A percentile compares a stretch with the other conserved stretches of the same genome.
phyloP scores from a whole-genome alignment of 164 flowering plant species.

The Macadamia integrifolia region DNA sequence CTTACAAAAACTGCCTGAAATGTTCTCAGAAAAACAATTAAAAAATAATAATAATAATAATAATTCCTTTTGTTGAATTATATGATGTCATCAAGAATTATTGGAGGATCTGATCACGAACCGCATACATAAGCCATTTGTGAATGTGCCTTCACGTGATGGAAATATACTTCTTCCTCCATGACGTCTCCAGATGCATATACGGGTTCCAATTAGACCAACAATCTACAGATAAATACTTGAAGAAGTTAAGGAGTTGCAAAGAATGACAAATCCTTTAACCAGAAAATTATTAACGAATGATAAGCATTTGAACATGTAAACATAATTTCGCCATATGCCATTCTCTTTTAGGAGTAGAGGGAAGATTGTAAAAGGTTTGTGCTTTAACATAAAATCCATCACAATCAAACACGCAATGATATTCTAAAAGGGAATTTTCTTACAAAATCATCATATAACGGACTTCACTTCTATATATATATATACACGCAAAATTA shows the following conservation, averaged over 20 bases:
- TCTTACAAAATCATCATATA: background rate
- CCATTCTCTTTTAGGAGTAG: too few relatives aligned
- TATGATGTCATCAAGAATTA: background rate
- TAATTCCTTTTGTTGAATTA: background rate
- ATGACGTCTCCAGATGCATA: constrained; percentile 80
- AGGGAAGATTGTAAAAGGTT: too few relatives aligned
- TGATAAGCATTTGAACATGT: too few relatives aligned
- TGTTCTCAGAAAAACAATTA: background rate
- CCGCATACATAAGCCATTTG: constrained; percentile 88
- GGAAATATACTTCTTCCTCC: constrained; percentile 70
- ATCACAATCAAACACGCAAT: background rate
- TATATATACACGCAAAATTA: too few relatives aligned
- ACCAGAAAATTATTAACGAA: too few relatives aligned
- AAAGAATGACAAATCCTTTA: too few relatives aligned
- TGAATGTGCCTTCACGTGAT: constrained; percentile 54
- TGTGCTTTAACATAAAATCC: too few relatives aligned
- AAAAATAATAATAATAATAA: background rate
- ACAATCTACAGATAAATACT: constrained; percentile 44
- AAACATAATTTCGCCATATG: too few relatives aligned
- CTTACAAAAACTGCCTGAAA: background rate
- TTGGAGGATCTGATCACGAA: constrained; percentile 22
- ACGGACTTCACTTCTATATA: too few relatives aligned
- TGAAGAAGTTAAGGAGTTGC: too few relatives aligned
- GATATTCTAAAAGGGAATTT: background rate
- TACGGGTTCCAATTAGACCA: constrained; percentile 70